Conservation (phyloP, 306 rosid genomes). For the Dalbergia cultrata region DNA sequence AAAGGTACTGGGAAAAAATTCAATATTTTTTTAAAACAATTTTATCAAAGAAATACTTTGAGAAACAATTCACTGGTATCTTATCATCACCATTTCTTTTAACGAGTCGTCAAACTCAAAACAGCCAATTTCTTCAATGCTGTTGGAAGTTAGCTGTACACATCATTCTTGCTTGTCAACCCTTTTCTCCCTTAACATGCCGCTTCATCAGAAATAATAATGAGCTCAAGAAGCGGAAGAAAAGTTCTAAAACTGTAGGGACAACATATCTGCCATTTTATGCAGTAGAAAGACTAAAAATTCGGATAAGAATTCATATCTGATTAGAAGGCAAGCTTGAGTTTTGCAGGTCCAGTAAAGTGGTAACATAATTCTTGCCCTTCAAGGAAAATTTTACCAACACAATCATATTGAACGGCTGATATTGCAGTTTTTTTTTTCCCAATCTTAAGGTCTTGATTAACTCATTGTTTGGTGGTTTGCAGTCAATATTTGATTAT, state of each 20-base stretch:
- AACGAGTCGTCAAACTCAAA: not conserved
- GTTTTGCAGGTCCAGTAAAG: slow-evolving; percentile 18
- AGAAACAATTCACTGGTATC: slow-evolving; percentile 10
- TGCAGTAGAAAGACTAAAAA: slow-evolving; percentile 36
- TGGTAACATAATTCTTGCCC: slow-evolving; percentile 7
- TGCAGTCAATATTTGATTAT: slow-evolving; percentile 1
- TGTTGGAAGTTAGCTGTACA: slow-evolving; percentile 18
- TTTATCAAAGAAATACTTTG: not conserved
- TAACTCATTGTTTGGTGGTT: not conserved
- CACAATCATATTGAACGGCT: slow-evolving; percentile 20
- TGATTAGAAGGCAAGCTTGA: slow-evolving; percentile 25
- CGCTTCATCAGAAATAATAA: slow-evolving; percentile 19
- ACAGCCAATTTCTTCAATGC: not conserved
- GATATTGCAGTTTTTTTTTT: not conserved
- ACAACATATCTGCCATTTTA: slow-evolving; percentile 15
- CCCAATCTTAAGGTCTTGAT: not conserved
- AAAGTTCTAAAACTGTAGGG: slow-evolving; percentile 5
- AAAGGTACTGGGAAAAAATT: not conserved
- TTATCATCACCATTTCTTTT: slow-evolving; percentile 10
- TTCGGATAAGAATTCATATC: slow-evolving; percentile 5
- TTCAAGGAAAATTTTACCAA: slow-evolving; percentile 14
- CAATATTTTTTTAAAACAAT: too few relatives aligned
- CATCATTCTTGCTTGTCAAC: slow-evolving; percentile 10
- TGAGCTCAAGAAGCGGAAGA: slow-evolving; percentile 15
- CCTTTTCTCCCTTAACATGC: slow-evolving; percentile 4